Evolutionary conservation across 306 rosid genomes (phyloP).

Genomic region (Lotus japonicus): DNA sequence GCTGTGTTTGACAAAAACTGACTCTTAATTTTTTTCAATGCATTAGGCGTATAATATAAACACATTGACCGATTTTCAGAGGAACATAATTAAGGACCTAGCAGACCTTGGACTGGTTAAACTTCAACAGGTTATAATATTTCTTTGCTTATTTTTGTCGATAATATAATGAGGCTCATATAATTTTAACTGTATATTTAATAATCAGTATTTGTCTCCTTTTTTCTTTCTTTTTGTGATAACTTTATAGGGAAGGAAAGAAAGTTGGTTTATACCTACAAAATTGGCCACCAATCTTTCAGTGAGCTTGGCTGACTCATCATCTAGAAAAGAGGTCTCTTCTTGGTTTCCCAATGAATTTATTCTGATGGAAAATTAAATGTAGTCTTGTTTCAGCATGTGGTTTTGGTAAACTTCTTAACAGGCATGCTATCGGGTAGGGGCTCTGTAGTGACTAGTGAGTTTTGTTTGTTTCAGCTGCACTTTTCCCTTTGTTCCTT

Average conservation of each 20-base stretch:
- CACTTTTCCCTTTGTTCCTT: neutral
- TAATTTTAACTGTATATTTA: slow-evolving; percentile 18
- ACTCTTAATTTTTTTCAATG: slow-evolving; percentile 19
- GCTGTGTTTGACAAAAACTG: slow-evolving; percentile 1
- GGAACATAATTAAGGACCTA: slow-evolving; percentile 66
- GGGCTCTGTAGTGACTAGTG: neutral
- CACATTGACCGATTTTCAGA: slow-evolving; percentile 73
- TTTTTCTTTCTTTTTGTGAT: neutral
- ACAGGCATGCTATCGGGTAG: neutral
- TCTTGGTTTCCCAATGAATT: neutral
- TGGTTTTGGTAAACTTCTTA: slow-evolving; percentile 11
- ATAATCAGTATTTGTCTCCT: slow-evolving; percentile 1
- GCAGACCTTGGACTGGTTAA: slow-evolving; percentile 93
- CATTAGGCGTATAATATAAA: slow-evolving; percentile 68
- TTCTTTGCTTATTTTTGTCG: slow-evolving; percentile 19
- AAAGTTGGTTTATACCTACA: slow-evolving; percentile 94
- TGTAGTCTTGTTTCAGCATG: slow-evolving; percentile 4
- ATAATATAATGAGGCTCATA: slow-evolving; percentile 7
- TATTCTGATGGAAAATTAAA: neutral
- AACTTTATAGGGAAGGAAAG: slow-evolving; percentile 76
- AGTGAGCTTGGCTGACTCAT: slow-evolving; percentile 78
- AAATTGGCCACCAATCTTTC: slow-evolving; percentile 95
- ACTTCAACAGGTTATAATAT: slow-evolving; percentile 76
- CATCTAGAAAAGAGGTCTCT: slow-evolving; percentile 72
- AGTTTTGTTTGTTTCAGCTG: slow-evolving; percentile 1